A percentile compares a stretch with the other conserved stretches of the same genome.
These are phyloP conservation scores for Tricholoma terreum DNA, from an alignment of 768 basidiomycete species.

Conservation along the genomic window DNA sequence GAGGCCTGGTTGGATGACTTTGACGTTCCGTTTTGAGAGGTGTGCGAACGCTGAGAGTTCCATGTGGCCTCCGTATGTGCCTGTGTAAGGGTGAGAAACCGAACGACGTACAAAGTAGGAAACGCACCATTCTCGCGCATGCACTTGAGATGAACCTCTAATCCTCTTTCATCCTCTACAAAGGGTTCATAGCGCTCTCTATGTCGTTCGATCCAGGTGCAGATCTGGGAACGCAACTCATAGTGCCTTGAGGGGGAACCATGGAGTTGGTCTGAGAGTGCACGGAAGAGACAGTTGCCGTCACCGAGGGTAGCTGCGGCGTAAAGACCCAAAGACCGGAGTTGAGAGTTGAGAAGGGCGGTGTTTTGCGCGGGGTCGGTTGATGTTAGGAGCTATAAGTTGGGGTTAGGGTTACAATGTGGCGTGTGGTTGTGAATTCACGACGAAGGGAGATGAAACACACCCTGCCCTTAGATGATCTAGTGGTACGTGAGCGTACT, in stretches of 20 bases:
- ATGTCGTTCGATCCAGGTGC: conserved; percentile 75
- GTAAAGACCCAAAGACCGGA: conserved; percentile 77
- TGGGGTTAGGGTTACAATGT: conserved; percentile 22
- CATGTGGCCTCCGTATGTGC: conserved; percentile 90
- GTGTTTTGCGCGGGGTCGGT: conserved; percentile 13
- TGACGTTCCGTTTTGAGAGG: conserved; percentile 72
- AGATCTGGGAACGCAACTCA: conserved; percentile 70
- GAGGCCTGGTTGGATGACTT: conserved; percentile 89
- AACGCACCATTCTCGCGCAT: conserved; percentile 76
- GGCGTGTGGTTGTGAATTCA: conserved; percentile 14
- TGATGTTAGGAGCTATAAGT: conserved; percentile 30
- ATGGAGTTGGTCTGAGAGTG: conserved; percentile 83
- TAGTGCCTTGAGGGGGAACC: conserved; percentile 70
- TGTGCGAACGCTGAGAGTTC: conserved; percentile 93
- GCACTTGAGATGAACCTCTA: conserved; percentile 66
- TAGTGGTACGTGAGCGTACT: conserved; percentile 39
- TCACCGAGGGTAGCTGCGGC: conserved; percentile 86
- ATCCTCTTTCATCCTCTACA: conserved; percentile 78
- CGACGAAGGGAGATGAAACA: conserved; percentile 24
- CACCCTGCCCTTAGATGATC: conserved; percentile 40
- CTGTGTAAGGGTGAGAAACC: conserved; percentile 30
- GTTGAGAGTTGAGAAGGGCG: conserved; percentile 61
- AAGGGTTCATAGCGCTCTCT: conserved; percentile 79
- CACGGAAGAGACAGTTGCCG: conserved; percentile 93
- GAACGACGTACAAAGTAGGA: conserved; percentile 5